phyloP scores from a whole-genome alignment of 2,329 filamentous ascomycete species.

The Nectriaceae sp. region DNA sequence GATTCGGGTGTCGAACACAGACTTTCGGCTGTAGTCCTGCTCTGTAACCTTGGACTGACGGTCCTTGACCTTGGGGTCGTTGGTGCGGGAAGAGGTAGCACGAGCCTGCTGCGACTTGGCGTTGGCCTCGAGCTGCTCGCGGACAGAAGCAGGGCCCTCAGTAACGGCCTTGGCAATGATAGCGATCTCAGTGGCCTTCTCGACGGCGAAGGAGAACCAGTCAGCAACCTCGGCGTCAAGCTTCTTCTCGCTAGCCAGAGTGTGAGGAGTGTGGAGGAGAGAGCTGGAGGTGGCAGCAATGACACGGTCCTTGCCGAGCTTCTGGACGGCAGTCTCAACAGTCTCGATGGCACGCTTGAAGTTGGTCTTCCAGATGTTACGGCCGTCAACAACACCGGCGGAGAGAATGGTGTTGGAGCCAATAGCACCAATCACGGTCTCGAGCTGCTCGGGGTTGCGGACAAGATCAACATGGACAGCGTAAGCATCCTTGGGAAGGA shows the following conservation, averaged over 20 bases:
- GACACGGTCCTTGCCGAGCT: slow-evolving; percentile 96
- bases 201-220: slow-evolving; percentile 97
- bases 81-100: slow-evolving; percentile 90
- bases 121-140: slow-evolving; percentile 91
- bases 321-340: slow-evolving; percentile 86
- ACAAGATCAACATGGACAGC: slow-evolving; percentile 95
- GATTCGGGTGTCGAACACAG: slow-evolving; percentile 82
- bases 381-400: slow-evolving; percentile 94
- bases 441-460: slow-evolving; percentile 96
- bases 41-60: slow-evolving; percentile 85
- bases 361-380: slow-evolving; percentile 99
- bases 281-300: slow-evolving; percentile 96
- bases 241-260: slow-evolving; percentile 97
- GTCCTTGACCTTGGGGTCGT: slow-evolving; percentile 96
- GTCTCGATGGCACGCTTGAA: slow-evolving; percentile 91
- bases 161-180: slow-evolving; percentile 97
- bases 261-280: slow-evolving; percentile 97
- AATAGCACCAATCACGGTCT: slow-evolving; percentile 78
- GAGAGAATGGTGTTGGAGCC: slow-evolving; percentile 90
- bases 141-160: slow-evolving; percentile 83
- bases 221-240: slow-evolving; percentile 89
- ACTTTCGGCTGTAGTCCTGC: slow-evolving; percentile 90
- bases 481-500: slow-evolving; percentile 77
- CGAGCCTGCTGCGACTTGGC: slow-evolving; percentile 91
- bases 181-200: slow-evolving; percentile 91